A percentile compares a stretch with the other conserved stretches of the same genome.
Evolutionary conservation across 352 stramenopile species (phyloP).

Genomic region (Globisporangium megalacanthum): DNA sequence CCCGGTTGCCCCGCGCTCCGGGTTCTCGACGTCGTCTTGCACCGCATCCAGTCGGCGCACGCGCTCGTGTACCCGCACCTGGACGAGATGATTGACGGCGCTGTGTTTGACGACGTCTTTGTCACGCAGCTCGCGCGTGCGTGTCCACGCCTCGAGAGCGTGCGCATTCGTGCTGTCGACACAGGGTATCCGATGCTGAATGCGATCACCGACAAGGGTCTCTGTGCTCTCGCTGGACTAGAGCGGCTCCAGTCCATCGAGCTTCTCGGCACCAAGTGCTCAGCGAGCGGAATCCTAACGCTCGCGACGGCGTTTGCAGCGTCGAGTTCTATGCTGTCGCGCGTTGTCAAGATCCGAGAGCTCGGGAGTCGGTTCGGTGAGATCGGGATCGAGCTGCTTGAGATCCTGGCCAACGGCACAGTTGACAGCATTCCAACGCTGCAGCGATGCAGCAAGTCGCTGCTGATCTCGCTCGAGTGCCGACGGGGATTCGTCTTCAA

Average conservation of each 20-base stretch:
- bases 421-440: background rate
- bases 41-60: slow-evolving; percentile 39
- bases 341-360: slow-evolving; percentile 23
- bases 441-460: background rate
- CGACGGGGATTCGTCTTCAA: slow-evolving; percentile 38
- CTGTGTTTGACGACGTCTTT: slow-evolving; percentile 46
- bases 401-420: background rate
- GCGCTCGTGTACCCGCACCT: slow-evolving; percentile 47
- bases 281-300: slow-evolving; percentile 16
- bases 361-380: slow-evolving; percentile 38
- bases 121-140: slow-evolving; percentile 16
- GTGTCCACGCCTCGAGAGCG: slow-evolving; percentile 20
- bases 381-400: slow-evolving; percentile 27
- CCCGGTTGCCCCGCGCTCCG: slow-evolving; percentile 23
- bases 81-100: slow-evolving; percentile 50
- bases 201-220: slow-evolving; percentile 29
- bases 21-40: slow-evolving; percentile 40
- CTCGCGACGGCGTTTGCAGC: slow-evolving; percentile 9
- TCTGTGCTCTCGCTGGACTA: slow-evolving; percentile 20
- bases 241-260: slow-evolving; percentile 21
- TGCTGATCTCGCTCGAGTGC: slow-evolving; percentile 28
- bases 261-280: slow-evolving; percentile 34
- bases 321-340: background rate
- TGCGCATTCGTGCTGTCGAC: slow-evolving; percentile 34
- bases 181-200: slow-evolving; percentile 15